Percentiles rank a stretch among this genome's conserved stretches.
phyloP scores from a whole-genome alignment of 768 basidiomycete species.

The Lactarius vividus region DNA sequence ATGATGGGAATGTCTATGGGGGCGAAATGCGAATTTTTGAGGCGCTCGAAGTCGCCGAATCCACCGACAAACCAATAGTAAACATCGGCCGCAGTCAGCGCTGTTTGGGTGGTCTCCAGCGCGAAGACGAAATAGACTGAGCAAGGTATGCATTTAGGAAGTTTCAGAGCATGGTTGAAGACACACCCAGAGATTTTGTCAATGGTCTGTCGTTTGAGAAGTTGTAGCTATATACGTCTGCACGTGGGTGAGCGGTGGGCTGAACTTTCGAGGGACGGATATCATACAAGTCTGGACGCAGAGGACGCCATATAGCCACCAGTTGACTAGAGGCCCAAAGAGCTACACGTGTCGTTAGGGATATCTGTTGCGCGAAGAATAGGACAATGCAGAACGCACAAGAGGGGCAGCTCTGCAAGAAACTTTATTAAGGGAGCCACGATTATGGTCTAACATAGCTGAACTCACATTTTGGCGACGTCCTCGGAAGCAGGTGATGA shows the following conservation, averaged over 20 bases:
- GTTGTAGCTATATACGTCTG: slow-evolving; percentile 24
- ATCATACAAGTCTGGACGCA: slow-evolving; percentile 33
- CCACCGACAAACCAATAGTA: slow-evolving; percentile 33
- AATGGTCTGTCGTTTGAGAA: slow-evolving; percentile 9
- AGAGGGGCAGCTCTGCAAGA: slow-evolving; percentile 13
- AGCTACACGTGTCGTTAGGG: slow-evolving; percentile 3
- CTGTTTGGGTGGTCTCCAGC: slow-evolving; percentile 31
- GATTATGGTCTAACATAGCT: background rate
- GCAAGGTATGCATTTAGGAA: background rate
- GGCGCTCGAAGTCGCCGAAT: slow-evolving; percentile 32
- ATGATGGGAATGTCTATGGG: slow-evolving; percentile 34
- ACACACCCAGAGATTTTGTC: slow-evolving; percentile 12
- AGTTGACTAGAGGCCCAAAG: slow-evolving; percentile 29
- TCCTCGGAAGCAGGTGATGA: background rate
- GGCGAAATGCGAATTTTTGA: slow-evolving; percentile 30
- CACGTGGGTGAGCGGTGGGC: background rate
- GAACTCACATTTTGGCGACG: background rate
- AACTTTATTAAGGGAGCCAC: background rate
- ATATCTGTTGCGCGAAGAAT: background rate
- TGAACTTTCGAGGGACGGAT: background rate
- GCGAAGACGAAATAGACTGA: slow-evolving; percentile 33
- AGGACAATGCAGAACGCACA: slow-evolving; percentile 1
- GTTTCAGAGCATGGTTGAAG: background rate
- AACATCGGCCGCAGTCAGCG: slow-evolving; percentile 31
- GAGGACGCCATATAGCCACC: slow-evolving; percentile 33